Base-by-base conservation (phyloP, 1,139 yeast genomes). In the Blastobotrys raffinosifermentans region DNA sequence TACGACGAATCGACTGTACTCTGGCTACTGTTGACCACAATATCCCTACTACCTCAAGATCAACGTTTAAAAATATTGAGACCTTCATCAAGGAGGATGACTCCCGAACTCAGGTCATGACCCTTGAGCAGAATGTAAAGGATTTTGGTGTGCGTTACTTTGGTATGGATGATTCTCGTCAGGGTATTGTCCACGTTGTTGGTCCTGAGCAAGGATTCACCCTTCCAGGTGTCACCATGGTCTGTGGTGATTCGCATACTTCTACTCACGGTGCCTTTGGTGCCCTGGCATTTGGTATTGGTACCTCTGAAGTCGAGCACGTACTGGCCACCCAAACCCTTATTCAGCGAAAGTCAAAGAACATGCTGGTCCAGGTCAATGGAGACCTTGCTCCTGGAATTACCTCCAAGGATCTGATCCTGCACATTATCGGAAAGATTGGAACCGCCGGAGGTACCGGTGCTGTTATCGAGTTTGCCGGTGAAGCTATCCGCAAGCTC, bases 361-460 rank as follows among this genome's bases (percentile, higher is more conserved):
- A 91, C 67, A 91, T 91, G 98, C 75, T 94, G 57, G 81, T 91
- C 49, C 65, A 72, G 46, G 83, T 91, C 25, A 77, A 80, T 42
- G 98, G 98, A 45, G 83, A 81, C 49, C 74, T 91, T 50, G 66
- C 71, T 34, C 81, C 82, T 35, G 97, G 96, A 38, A 81, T 91
- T 60, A 89, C 98, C 19, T 91, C 97, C 29, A 91, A 91, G 70
- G 98, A 91, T 67, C 71, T 91, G 55, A 80, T 91, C 47, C 73
- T 91, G 48, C 97, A 91, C 61, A 94, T 91, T 32, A 91, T 91
- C 58, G 96, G 96, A 51, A 80, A 80, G 39, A 89, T 91, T 58
- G 98, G 98, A 67, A 91, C 98, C 52, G 98, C 98, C 46, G 98
- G 98, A 67, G 98, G 98, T 69, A 91, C 97, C 41, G 98, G 98